These are phyloP conservation scores for Ceratobasidium sp. DNA, from an alignment of 1,284 basidiomycete genomes.

Conservation along the genomic window DNA sequence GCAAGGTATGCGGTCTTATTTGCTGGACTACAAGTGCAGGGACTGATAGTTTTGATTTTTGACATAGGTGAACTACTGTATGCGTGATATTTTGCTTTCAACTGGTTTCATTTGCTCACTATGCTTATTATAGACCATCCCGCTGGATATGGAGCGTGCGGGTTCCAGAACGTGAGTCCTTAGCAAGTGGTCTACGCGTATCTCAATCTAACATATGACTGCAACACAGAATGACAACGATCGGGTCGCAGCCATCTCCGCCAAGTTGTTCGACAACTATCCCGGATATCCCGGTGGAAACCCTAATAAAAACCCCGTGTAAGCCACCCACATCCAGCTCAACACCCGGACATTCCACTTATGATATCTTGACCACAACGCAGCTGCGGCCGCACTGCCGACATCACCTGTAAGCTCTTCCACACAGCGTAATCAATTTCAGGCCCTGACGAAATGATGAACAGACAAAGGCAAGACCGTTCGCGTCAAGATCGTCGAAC, in stretches of 20 bases:
- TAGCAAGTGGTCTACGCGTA: neutral
- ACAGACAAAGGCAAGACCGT: slow-evolving; percentile 20
- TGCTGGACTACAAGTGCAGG: neutral
- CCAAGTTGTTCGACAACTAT: slow-evolving; percentile 32
- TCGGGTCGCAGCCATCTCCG: slow-evolving; percentile 40
- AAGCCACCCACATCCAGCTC: neutral
- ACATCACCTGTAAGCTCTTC: slow-evolving; percentile 7
- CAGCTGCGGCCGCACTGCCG: slow-evolving; percentile 9
- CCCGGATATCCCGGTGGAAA: slow-evolving; percentile 35
- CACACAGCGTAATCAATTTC: no score
- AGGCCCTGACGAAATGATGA: neutral
- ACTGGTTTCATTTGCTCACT: neutral
- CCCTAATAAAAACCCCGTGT: slow-evolving; percentile 42
- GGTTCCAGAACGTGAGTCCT: slow-evolving; percentile 33
- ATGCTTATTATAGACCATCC: slow-evolving; percentile 10
- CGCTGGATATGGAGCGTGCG: slow-evolving; percentile 29
- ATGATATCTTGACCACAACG: neutral
- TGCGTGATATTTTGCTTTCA: neutral
- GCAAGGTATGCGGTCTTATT: slow-evolving; percentile 17
- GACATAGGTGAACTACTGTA: slow-evolving; percentile 38
- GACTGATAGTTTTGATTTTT: neutral
- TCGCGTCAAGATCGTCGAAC: slow-evolving; percentile 18
- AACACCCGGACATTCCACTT: neutral
- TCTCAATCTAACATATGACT: neutral
- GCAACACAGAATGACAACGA: neutral